Conservation (phyloP, 495 filamentous ascomycete genomes). For the Aspergillus kassunensis region DNA sequence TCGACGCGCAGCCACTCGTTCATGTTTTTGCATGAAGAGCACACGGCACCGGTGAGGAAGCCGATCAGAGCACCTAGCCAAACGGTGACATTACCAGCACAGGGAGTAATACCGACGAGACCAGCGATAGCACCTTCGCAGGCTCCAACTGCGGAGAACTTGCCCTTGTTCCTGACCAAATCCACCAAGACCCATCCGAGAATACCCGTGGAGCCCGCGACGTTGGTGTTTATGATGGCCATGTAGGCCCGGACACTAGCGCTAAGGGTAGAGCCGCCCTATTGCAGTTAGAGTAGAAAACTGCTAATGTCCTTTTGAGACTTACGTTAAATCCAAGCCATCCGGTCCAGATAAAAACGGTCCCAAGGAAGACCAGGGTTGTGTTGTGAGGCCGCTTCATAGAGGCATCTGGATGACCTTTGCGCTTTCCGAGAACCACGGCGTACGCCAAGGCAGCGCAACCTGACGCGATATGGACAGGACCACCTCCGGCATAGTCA, state of each 20-base stretch:
- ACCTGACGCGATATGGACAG: constrained; percentile 54
- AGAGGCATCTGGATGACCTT: constrained; percentile 36
- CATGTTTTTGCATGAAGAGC: constrained; percentile 46
- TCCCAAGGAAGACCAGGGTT: constrained; percentile 54
- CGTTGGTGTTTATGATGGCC: constrained; percentile 60
- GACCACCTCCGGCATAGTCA: constrained; percentile 55
- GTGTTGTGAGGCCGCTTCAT: constrained; percentile 53
- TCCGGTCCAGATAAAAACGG: constrained; percentile 56
- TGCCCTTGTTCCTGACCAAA: constrained; percentile 49
- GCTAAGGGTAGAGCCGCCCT: constrained; percentile 56
- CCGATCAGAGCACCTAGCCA: constrained; percentile 58
- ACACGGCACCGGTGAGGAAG: constrained; percentile 53
- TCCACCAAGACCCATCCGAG: constrained; percentile 59
- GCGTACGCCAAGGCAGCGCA: constrained; percentile 55
- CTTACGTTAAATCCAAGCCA: constrained; percentile 58
- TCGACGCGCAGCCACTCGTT: constrained; percentile 58
- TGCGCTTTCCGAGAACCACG: constrained; percentile 51
- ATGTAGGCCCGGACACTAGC: constrained; percentile 54
- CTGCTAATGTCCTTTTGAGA: neutral
- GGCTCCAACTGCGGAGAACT: constrained; percentile 56
- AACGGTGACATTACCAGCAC: constrained; percentile 54
- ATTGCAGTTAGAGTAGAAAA: constrained; percentile 1
- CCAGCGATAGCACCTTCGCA: constrained; percentile 63
- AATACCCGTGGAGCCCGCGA: constrained; percentile 52
- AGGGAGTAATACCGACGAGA: constrained; percentile 62